Conservation (phyloP, 495 filamentous ascomycete genomes). For the Mytilinidion resinicola region DNA sequence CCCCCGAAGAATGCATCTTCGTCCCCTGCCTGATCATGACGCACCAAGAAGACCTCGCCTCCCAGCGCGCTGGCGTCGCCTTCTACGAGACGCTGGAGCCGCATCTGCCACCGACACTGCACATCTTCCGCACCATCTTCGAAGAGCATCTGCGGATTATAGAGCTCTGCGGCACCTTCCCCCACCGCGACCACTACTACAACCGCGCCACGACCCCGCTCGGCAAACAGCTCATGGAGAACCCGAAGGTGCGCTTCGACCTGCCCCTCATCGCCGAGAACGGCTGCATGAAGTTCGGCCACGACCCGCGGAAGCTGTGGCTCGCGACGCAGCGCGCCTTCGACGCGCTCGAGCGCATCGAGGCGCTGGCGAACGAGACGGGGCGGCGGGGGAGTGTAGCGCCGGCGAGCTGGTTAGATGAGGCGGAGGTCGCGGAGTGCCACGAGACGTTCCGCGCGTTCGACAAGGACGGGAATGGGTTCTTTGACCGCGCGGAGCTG, state of each 20-base stretch:
- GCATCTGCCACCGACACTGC: constrained; percentile 8
- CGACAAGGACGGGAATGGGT: constrained; percentile 17
- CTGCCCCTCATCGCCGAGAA: constrained; percentile 11
- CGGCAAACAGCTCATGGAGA: constrained; percentile 14
- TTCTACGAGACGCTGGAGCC: constrained; percentile 12
- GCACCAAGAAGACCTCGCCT: constrained; percentile 8
- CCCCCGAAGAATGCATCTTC: constrained; percentile 11
- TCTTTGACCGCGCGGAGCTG: constrained; percentile 10
- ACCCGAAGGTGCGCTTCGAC: constrained; percentile 11
- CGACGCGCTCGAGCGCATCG: constrained; percentile 10
- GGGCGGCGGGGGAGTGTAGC: too few relatives aligned
- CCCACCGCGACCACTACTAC: constrained; percentile 14
- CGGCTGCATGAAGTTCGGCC: constrained; percentile 9
- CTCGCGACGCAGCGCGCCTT: constrained; percentile 10
- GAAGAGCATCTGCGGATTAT: constrained; percentile 12
- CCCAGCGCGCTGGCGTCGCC: constrained; percentile 7
- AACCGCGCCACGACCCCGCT: constrained; percentile 3
- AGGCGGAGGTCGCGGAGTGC: constrained; percentile 8
- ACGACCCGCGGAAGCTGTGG: constrained; percentile 12
- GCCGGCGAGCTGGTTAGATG: too few relatives aligned
- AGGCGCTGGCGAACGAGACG: constrained; percentile 6
- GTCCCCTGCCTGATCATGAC: constrained; percentile 15
- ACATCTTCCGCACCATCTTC: constrained; percentile 18
- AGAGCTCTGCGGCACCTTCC: constrained; percentile 12
- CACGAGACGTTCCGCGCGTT: constrained; percentile 12